Evolutionary conservation across 345 rosid species (phyloP), one percentile per base, ranked within the genome.

Genomic region (Alliaria petiolata): DNA sequence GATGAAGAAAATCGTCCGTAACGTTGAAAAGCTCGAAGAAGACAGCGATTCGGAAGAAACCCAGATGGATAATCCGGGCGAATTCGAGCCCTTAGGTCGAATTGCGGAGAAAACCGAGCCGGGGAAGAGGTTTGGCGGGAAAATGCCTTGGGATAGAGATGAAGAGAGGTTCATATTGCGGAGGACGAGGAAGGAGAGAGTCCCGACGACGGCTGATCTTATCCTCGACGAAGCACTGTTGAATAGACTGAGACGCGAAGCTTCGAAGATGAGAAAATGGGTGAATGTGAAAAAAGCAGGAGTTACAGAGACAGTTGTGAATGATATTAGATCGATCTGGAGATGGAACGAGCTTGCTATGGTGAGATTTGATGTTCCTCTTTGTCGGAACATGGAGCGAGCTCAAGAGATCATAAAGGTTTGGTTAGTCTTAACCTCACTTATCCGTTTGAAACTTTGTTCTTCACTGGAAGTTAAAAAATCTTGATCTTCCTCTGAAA

Each of bases 361-460:
- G 93, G 81, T 87, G 35, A 91, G 87, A 65, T 89, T 91, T 68
- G 84, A 83, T 55, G 65, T 86, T 40, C 97, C 96, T 44, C 76
- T 91, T 62, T 84, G 90, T 76, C 74, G 86, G 6, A 91, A 89
- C 78, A 91, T 91, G 97, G 89, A 87, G 14, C 80, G 96, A 77
- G 96, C 96, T 46, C 89, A 84, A 72, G 96, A 89, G 76, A 87
- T 89, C 75, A 19, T 84, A 6, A 92, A 91, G 97, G 97, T 91
- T 65, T 76, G 67, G 31, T 72, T 77, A 43, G 2, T 59, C 45
- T 36, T 62, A 3, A 31, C 30, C 16, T 42, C 60, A 61, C 28
- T 25, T 12, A 36, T 43, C 22, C 20, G 9, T 52, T 54, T n/a
- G 33, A 54, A 71, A 8, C 61, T 20, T 47, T 44, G 22, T 22